phyloP scores from a whole-genome alignment of 2,329 filamentous ascomycete species.

The Beauveria brongniartii region DNA sequence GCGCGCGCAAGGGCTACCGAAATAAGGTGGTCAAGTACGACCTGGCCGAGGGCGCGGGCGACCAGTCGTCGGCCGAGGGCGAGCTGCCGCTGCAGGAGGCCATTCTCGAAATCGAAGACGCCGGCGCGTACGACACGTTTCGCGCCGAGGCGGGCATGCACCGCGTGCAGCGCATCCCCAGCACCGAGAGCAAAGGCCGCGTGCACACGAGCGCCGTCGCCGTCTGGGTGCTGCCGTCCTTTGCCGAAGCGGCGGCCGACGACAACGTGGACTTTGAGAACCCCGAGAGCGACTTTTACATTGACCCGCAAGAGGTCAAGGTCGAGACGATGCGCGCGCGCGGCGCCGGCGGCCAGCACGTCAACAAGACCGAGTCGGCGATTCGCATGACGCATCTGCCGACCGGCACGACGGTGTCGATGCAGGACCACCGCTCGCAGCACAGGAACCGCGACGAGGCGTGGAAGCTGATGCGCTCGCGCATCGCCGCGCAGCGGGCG shows the following conservation, averaged over 20 bases:
- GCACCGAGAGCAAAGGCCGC: slow-evolving; percentile 82
- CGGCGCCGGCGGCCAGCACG: slow-evolving; percentile 92
- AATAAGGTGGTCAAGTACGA: slow-evolving; percentile 73
- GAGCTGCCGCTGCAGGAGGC: slow-evolving; percentile 76
- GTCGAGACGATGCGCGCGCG: slow-evolving; percentile 85
- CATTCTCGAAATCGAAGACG: slow-evolving; percentile 70
- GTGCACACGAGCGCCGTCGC: slow-evolving; percentile 91
- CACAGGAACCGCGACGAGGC: slow-evolving; percentile 80
- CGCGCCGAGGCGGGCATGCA: slow-evolving; percentile 90
- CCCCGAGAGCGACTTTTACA: slow-evolving; percentile 84
- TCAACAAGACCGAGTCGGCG: slow-evolving; percentile 96
- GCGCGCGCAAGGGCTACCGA: slow-evolving; percentile 58
- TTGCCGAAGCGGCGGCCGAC: slow-evolving; percentile 48
- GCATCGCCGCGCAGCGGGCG: slow-evolving; percentile 69
- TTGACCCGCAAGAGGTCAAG: slow-evolving; percentile 74
- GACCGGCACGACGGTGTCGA: slow-evolving; percentile 76
- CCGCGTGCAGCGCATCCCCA: slow-evolving; percentile 85
- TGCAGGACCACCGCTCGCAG: slow-evolving; percentile 90
- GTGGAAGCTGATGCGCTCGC: slow-evolving; percentile 76
- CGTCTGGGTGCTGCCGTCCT: slow-evolving; percentile 83
- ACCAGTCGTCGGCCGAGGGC: slow-evolving; percentile 42
- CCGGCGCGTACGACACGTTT: slow-evolving; percentile 73
- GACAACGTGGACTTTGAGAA: slow-evolving; percentile 62
- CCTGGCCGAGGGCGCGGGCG: slow-evolving; percentile 55
- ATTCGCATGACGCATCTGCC: slow-evolving; percentile 87